Percentiles rank a stretch among this genome's conserved stretches.
phyloP scores from a whole-genome alignment of 805 yeast genomes.

The Spathaspora girioi region DNA sequence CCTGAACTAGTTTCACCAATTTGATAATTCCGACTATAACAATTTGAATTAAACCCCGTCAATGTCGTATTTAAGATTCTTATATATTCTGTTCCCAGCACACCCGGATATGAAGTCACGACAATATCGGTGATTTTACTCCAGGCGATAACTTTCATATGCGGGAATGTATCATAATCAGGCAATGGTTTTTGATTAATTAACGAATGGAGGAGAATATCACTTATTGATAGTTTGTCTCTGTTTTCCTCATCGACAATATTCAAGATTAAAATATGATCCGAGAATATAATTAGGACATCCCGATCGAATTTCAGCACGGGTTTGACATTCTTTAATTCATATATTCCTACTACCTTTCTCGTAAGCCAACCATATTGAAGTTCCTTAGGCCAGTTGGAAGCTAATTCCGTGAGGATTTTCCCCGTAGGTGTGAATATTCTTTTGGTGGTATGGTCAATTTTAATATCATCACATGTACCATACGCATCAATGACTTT shows the following conservation, averaged over 20 bases:
- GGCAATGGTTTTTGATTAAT: constrained; percentile 78
- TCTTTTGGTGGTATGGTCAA: constrained; percentile 43
- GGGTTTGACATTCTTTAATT: constrained; percentile 27
- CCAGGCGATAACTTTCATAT: constrained; percentile 67
- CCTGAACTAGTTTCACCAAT: constrained; percentile 13
- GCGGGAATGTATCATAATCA: constrained; percentile 50
- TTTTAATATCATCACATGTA: constrained; percentile 15
- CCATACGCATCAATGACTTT: constrained; percentile 83
- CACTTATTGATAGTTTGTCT: constrained; percentile 49
- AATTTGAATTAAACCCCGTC: constrained; percentile 22
- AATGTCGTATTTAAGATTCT: constrained; percentile 24
- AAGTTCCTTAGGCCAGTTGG: constrained; percentile 81
- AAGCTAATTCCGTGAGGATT: constrained; percentile 76
- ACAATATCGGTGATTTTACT: constrained; percentile 54
- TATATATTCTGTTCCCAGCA: constrained; percentile 17
- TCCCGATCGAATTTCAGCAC: constrained; percentile 24
- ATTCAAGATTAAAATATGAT: constrained; percentile 63
- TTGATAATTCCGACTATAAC: constrained; percentile 4
- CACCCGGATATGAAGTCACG: constrained; percentile 40
- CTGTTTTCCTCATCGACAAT: constrained; percentile 42
- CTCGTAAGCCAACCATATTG: constrained; percentile 88
- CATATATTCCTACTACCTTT: constrained; percentile 75
- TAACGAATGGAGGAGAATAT: constrained; percentile 84
- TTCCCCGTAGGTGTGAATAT: constrained; percentile 92
- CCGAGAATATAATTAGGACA: constrained; percentile 76